Evolutionary conservation across 345 rosid genomes (phyloP).

Genomic region (Camelina hispida): DNA sequence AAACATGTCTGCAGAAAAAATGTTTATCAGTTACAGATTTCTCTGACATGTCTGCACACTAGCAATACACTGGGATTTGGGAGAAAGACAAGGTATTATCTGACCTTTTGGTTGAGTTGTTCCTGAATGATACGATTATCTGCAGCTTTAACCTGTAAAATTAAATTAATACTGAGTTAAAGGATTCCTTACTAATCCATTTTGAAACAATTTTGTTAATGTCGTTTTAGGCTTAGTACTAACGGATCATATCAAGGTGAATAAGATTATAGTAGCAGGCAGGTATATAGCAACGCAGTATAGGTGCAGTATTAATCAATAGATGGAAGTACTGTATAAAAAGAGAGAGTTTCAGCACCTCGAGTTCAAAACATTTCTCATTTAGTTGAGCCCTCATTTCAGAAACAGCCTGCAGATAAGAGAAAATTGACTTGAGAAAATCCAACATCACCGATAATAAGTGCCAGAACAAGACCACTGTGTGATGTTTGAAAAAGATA

Average conservation of each 20-base stretch:
- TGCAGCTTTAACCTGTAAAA: constrained; percentile 85
- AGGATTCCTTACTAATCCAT: background rate
- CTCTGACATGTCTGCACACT: constrained; percentile 15
- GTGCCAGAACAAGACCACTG: constrained; percentile 5
- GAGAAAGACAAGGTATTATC: constrained; percentile 11
- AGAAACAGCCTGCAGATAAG: constrained; percentile 65
- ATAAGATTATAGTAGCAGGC: constrained; percentile 17
- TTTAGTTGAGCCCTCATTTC: constrained; percentile 78
- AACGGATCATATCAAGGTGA: background rate
- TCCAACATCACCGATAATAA: background rate
- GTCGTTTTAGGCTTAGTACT: background rate
- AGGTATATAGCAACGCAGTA: constrained; percentile 19
- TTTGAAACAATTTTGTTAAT: background rate
- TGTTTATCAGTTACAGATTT: constrained; percentile 32
- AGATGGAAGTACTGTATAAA: constrained; percentile 20
- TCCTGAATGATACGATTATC: constrained; percentile 94
- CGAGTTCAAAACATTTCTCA: constrained; percentile 96
- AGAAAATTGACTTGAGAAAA: constrained; percentile 38
- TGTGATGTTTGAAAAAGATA: constrained; percentile 29
- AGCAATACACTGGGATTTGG: constrained; percentile 13
- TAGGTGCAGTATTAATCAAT: constrained; percentile 6
- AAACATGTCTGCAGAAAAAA: constrained; percentile 60
- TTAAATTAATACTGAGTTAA: constrained; percentile 11
- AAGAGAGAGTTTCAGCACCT: constrained; percentile 59
- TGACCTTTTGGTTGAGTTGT: constrained; percentile 89